Evolutionary conservation across 164 flowering plant species (phyloP), one percentile per base, ranked within the genome.

Genomic region (Saururus chinensis): DNA sequence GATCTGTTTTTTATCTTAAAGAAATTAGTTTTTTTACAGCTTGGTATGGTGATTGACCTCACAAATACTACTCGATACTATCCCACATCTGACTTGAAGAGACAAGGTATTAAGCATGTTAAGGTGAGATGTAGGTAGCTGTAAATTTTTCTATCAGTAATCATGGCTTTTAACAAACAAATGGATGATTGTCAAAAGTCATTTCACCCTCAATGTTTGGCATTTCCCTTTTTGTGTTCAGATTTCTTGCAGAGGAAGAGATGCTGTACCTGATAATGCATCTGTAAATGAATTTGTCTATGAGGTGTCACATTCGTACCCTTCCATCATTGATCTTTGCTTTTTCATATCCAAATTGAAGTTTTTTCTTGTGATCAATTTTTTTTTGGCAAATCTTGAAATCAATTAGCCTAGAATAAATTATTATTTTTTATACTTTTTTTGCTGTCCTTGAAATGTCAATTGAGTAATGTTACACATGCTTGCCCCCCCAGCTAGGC

Each of bases 211-310:
- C 19, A 19, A 19, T 19, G 20, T 53, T 20, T 57, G 53, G 61
- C 8, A 19, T 54, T 62, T 64, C 63, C 22, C 49, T 21, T 35
- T 48, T 70, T 51, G 63, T 57, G 17, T 62, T 40, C 70, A 92
- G 98, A 89, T 92, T 69, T 71, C 69, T 40, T 92, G 98, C 80
- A 84, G 64, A 74, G 98, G 98, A 30, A 81, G 95, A 58, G 96
- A 80, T 80, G 75, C 89, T 59, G 95, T 84, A 48, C 98, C 98
- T 59, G 96, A 89, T 63, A 83, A 84, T 68, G 84, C 77, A 52
- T 78, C 87, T 66, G 98, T 92, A 16, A 92, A 92, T 76, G 56
- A 24, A 21, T 92, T 89, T 72, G 86, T 89, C 53, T 79, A 77
- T 65, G 96, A 92, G 91, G 96, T 60, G 21, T 19, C 9, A 23